Evolutionary conservation across 768 basidiomycete genomes (phyloP).

Genomic region (Naematelia aurantialba): DNA sequence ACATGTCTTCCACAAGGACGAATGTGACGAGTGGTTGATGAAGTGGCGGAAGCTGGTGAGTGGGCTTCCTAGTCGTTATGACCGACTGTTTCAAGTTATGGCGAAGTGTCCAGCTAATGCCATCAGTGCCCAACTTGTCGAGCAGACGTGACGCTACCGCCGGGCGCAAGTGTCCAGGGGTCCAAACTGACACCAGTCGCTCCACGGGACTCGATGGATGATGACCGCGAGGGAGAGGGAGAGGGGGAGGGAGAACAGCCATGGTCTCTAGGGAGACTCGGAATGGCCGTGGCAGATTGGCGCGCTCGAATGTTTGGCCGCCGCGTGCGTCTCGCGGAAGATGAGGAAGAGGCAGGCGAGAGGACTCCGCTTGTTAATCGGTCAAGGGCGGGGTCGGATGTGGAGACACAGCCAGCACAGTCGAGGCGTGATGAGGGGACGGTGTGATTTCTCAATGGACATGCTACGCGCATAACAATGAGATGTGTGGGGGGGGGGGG

Average conservation of each 20-base stretch:
- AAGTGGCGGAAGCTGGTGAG: slow-evolving; percentile 86
- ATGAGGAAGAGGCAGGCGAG: slow-evolving; percentile 5
- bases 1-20: slow-evolving; percentile 88
- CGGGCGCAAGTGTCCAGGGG: slow-evolving; percentile 16
- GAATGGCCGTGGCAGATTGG: background rate
- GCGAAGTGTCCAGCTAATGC: slow-evolving; percentile 10
- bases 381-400: background rate
- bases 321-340: background rate
- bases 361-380: slow-evolving; percentile 9
- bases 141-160: slow-evolving; percentile 70
- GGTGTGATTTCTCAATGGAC: background rate
- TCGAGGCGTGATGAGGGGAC: slow-evolving; percentile 5
- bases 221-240: background rate
- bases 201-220: background rate
- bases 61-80: too few relatives aligned
- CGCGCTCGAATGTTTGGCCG: background rate
- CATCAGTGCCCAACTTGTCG: slow-evolving; percentile 87
- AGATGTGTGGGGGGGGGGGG: background rate
- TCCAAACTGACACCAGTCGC: slow-evolving; percentile 28
- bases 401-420: background rate
- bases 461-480: background rate
- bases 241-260: background rate
- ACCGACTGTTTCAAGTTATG: too few relatives aligned
- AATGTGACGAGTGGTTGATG: slow-evolving; percentile 89
- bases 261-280: background rate